Evolutionary conservation across 345 rosid genomes (phyloP), one percentile per base, ranked within the genome.

Genomic region (Punica granatum): DNA sequence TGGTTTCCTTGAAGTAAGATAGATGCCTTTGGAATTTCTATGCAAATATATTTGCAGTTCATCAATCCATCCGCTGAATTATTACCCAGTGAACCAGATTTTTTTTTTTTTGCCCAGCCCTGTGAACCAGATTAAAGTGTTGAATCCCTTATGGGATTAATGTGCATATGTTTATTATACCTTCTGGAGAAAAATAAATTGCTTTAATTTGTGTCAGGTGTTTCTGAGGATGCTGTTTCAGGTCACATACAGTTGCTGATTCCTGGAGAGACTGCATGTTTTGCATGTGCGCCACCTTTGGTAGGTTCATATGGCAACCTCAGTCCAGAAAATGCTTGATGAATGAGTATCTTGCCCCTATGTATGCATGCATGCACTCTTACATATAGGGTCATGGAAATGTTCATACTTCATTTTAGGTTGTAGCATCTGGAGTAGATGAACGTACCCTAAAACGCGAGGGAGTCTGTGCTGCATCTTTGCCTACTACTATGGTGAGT

Each of bases 251-350:
- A 94, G 70, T 79, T 94, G 74, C 76, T 94, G 75, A 82, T 89
- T 84, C 96, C 97, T 1, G 97, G 96, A 81, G 96, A 88, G 81
- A 89, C 97, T 73, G 97, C 97, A 64, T 94, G 97, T 80, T 94
- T 94, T 88, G 97, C 99, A 18, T 90, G 96, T 83, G 95, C 99
- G 28, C 99, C 97, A 64, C 99, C 97, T 60, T 73, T 94, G 83
- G 99, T 93, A 85, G 69, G 78, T 72, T 68, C 26, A n/a, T 64
- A 54, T 31, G 44, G 37, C 36, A 42, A 41, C 44, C 31, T 69
- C 21, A 39, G 33, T 28, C 60, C 59, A 28, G 70, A 69, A 41
- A 58, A n/a, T 51, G 65, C 35, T 39, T 13, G 35, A 44, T 39
- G n/a, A 44, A 60, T 56, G 37, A 65, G 36, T 31, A 58, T 77